These are phyloP conservation scores for Dovyalis caffra DNA, from an alignment of 345 rosid species.

Conservation along the genomic window DNA sequence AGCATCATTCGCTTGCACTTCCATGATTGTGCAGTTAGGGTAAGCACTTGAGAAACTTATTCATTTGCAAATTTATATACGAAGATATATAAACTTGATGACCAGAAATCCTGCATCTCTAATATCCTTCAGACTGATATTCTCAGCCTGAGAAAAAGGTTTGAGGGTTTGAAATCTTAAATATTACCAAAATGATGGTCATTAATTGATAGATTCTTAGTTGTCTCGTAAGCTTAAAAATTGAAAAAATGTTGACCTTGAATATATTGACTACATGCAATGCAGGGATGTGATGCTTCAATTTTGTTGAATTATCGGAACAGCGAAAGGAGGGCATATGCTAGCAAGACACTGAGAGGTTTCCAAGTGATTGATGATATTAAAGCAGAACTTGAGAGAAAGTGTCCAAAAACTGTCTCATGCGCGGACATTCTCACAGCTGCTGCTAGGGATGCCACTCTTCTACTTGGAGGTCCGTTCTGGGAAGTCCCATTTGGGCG, in stretches of 20 bases:
- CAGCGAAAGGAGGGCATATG: slow-evolving; percentile 23
- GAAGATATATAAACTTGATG: not conserved
- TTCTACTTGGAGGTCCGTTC: slow-evolving; percentile 18
- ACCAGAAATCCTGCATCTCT: not conserved
- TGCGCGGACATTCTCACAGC: slow-evolving; percentile 31
- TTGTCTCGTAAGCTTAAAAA: too few relatives aligned
- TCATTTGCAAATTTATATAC: too few relatives aligned
- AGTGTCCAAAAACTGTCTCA: slow-evolving; percentile 23
- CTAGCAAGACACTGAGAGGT: slow-evolving; percentile 22
- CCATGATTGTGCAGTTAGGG: slow-evolving; percentile 28
- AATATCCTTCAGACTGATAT: too few relatives aligned
- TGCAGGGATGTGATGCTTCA: slow-evolving; percentile 26
- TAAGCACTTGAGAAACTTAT: not conserved
- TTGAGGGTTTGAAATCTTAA: not conserved
- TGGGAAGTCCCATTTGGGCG: slow-evolving; percentile 24
- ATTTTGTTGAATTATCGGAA: slow-evolving; percentile 18
- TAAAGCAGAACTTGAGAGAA: slow-evolving; percentile 16
- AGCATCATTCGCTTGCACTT: slow-evolving; percentile 26
- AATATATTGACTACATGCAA: not conserved
- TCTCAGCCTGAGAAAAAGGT: not conserved
- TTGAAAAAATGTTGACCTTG: too few relatives aligned
- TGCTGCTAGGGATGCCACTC: slow-evolving; percentile 26
- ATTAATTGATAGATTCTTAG: not conserved
- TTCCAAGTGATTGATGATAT: slow-evolving; percentile 26
- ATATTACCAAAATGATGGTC: not conserved